Evolutionary conservation across 2,329 filamentous ascomycete genomes (phyloP), one percentile per base, ranked within the genome.

Genomic region (Akanthomyces uredinophilus): DNA sequence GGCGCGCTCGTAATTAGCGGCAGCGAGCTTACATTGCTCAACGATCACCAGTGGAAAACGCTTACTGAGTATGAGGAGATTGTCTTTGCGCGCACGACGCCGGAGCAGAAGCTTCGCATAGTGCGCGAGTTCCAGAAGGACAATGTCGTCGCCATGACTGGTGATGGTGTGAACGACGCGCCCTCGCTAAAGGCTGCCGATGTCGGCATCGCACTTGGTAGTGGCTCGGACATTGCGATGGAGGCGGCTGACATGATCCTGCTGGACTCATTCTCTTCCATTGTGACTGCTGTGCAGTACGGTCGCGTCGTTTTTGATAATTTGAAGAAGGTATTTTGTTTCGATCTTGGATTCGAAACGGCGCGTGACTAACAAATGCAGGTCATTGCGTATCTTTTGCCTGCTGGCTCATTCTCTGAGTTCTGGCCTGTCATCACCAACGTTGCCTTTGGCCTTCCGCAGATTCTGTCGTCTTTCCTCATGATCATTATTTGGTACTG

Each of bases 111-210:
- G 71, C 82, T 92, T 7, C 85, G 88, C 39, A 92, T 92, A 64
- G 89, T 93, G n/a, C 83, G 84, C 35, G 88, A 90, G 70, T 87
- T 92, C 64, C 89, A 91, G 69, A 74, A 79, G 10, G 79, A 83
- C 70, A 88, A 66, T 73, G 87, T 90, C 1, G 85, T 96, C 0
- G 91, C 87, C 44, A 95, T 96, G 85, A 90, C 93, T 2, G 92
- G 91, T 43, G 91, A 96, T 67, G 91, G 92, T 20, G 91, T 94
- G 67, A 96, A 96, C 68, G 92, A 96, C 70, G 89, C 91, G 0
- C 91, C 91, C 0, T 91, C 91, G 2, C 83, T 96, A 4, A 86
- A 89, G 2, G 87, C 87, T 1, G 90, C 92, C 18, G 91, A 96
- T 67, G 86, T 96, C 1, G 90, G 90, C 62, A 94, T 96, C 64